A percentile compares a stretch with the other conserved stretches of the same genome.
phyloP scores from a whole-genome alignment of 768 basidiomycete genomes.

The Chalciporus sphaerocephalus region DNA sequence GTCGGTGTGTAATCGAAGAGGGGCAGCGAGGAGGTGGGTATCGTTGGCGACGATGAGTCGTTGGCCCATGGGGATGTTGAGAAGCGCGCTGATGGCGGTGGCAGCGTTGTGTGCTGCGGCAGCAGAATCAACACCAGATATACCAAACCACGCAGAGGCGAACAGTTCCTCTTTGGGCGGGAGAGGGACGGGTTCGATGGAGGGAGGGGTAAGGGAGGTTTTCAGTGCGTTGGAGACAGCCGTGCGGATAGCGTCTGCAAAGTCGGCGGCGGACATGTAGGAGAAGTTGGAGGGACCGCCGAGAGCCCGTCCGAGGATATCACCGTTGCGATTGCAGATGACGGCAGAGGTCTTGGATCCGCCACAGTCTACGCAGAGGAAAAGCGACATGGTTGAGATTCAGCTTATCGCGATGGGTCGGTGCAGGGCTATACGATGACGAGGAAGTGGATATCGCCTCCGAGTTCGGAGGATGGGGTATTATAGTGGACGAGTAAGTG shows the following conservation, averaged over 20 bases:
- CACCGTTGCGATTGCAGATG: constrained; percentile 54
- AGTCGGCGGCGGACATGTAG: constrained; percentile 63
- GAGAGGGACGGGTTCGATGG: constrained; percentile 34
- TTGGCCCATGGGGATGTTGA: constrained; percentile 53
- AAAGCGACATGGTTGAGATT: constrained; percentile 46
- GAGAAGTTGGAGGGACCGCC: constrained; percentile 85
- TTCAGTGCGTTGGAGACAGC: constrained; percentile 56
- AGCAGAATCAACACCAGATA: constrained; percentile 77
- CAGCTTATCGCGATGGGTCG: neutral
- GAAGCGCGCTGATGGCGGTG: constrained; percentile 48
- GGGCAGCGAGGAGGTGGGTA: constrained; percentile 78
- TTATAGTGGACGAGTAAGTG: neutral
- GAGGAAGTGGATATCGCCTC: neutral
- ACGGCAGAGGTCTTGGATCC: constrained; percentile 84
- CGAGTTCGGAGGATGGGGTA: neutral
- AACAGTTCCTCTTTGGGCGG: constrained; percentile 43
- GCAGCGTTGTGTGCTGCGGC: constrained; percentile 56
- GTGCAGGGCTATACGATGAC: neutral
- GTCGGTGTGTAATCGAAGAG: constrained; percentile 58
- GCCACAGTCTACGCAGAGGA: constrained; percentile 83
- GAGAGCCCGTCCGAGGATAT: constrained; percentile 59
- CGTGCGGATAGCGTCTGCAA: constrained; percentile 47
- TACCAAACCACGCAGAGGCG: constrained; percentile 75
- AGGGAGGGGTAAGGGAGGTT: constrained; percentile 37
- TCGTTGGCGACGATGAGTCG: constrained; percentile 71